Evolutionary conservation across 2,329 filamentous ascomycete species (phyloP), one percentile per base, ranked within the genome.

Genomic region (Aspergillus caelatus): DNA sequence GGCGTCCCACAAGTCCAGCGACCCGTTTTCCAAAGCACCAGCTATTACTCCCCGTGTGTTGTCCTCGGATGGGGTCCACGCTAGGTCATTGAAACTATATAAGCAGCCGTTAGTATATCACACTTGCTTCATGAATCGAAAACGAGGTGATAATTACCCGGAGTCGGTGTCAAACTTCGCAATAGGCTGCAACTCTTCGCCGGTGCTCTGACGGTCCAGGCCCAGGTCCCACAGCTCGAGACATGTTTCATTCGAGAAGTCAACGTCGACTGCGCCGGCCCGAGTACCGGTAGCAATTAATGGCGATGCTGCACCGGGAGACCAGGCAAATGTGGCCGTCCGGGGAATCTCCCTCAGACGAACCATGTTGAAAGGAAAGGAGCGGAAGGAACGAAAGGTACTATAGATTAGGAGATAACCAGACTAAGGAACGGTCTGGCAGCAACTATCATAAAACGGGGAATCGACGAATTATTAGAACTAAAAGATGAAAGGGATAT

Each of bases 271-370:
- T 72, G 95, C 95, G 67, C 95, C 95, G 65, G 95, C 94, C 71
- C 94, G 90, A 54, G 95, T 99, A 72, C 95, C 95, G 32, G 95
- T 99, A 65, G 93, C 94, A 68, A 99, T 84, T 71, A 96, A 85
- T 72, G 94, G 93, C 71, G 89, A 88, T 45, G 87, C 86, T 57
- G 92, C 82, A 71, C 89, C 91, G 30, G 94, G 91, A 71, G 93
- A 97, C 94, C 95, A 99, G 75, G 95, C 93, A 80, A 99, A 99
- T 74, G 94, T 91, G 79, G 94, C 95, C 74, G 95, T 99, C 81
- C 95, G 89, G 78, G 93, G 92, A 76, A 99, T 96, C 84, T 98
- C 94, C 85, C 94, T 89, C 80, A 98, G 86, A 83, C 93, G 92
- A 81, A 97, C 94, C 95, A 99, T 99, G 79, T 72, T 81, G 78